These are phyloP conservation scores for Myxozyma neotropica DNA, from an alignment of 805 yeast species.

Conservation along the genomic window DNA sequence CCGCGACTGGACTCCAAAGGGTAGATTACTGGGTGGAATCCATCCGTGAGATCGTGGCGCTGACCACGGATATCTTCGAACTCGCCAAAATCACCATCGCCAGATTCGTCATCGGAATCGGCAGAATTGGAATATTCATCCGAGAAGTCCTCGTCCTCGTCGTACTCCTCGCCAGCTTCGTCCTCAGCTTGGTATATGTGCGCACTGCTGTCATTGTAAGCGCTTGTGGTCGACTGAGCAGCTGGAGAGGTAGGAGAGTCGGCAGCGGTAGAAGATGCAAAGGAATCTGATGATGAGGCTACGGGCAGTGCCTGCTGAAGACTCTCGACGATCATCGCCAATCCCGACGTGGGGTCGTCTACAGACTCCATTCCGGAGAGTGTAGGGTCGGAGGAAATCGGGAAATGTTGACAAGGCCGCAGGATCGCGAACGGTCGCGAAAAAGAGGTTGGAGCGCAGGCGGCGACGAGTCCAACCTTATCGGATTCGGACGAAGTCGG, in stretches of 20 bases:
- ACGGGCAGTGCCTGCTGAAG: neutral
- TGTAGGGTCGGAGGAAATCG: no score
- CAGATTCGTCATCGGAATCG: slow-evolving; percentile 4
- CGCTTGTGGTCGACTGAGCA: neutral
- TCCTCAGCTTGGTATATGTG: neutral
- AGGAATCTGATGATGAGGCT: neutral
- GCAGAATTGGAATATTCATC: neutral
- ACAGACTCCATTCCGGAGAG: neutral
- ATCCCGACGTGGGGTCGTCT: neutral
- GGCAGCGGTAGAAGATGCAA: neutral
- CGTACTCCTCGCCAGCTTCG: slow-evolving; percentile 6
- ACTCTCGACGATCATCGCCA: neutral
- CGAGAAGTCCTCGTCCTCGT: neutral
- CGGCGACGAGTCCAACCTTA: no score
- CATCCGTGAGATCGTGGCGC: slow-evolving; percentile 2
- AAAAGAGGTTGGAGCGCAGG: no score
- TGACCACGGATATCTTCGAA: neutral
- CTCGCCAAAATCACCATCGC: slow-evolving; percentile 1
- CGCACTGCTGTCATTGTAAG: neutral
- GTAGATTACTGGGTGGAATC: neutral
- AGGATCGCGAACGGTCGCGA: no score
- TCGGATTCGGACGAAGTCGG: no score
- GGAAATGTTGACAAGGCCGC: no score
- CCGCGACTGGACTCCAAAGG: neutral
- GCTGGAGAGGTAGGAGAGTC: neutral